These are phyloP conservation scores for Parasitella parasitica DNA, from an alignment of 371 early-diverging fungal species.

Conservation along the genomic window DNA sequence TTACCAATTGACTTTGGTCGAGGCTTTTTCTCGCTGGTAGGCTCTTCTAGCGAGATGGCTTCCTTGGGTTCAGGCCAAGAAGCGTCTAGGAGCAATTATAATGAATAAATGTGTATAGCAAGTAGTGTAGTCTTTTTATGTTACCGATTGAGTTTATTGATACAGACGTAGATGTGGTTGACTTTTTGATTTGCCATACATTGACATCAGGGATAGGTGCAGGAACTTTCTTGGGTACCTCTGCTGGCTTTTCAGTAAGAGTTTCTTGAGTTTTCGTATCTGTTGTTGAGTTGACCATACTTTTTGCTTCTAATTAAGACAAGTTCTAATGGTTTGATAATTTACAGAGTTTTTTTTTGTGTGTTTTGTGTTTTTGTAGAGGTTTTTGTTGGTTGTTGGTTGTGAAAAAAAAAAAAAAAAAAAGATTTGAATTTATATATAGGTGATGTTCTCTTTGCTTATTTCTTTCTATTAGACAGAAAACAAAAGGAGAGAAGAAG, in stretches of 20 bases:
- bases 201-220: conserved; percentile 49
- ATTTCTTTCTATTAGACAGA: background rate
- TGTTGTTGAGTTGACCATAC: conserved; percentile 10
- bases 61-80: conserved; percentile 30
- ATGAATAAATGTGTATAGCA: background rate
- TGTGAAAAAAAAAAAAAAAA: too few relatives aligned
- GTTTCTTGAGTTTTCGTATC: conserved; percentile 11
- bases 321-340: background rate
- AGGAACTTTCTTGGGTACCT: conserved; percentile 22
- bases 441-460: background rate
- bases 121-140: background rate
- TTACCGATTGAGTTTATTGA: background rate
- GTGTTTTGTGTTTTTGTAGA: background rate
- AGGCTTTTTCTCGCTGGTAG: conserved; percentile 1
- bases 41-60: conserved; percentile 11
- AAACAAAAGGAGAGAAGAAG: background rate
- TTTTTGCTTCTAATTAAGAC: background rate
- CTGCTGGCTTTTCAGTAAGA: conserved; percentile 1
- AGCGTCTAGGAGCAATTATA: conserved; percentile 8
- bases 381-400: background rate
- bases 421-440: too few relatives aligned
- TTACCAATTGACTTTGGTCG: conserved; percentile 17
- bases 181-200: conserved; percentile 49
- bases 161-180: background rate
- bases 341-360: background rate